A percentile compares a stretch with the other conserved stretches of the same genome.
Evolutionary conservation across 2,329 filamentous ascomycete genomes (phyloP).

Genomic region (Tolypocladium tundrense): DNA sequence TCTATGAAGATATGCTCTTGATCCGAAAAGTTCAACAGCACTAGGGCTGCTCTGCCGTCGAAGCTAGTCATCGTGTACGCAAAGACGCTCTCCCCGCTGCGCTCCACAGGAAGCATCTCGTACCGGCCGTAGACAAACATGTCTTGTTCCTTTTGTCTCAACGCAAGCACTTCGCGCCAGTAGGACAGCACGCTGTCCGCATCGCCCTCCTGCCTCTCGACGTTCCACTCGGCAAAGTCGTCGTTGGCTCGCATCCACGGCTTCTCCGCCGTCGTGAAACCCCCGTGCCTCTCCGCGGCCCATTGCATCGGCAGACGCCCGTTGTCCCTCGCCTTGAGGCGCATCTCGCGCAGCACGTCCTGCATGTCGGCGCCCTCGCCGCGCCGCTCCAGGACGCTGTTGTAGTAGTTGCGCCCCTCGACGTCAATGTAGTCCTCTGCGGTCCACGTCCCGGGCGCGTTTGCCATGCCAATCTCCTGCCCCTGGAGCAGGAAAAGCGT

Average conservation of each 20-base stretch:
- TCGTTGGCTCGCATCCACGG: constrained; percentile 19
- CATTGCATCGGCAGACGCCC: constrained; percentile 32
- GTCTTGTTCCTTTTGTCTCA: constrained; percentile 8
- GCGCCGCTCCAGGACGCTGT: constrained; percentile 9
- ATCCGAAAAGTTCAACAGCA: constrained; percentile 9
- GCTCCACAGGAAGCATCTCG: not conserved
- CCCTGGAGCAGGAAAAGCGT: constrained; percentile 40
- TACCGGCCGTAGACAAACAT: constrained; percentile 13
- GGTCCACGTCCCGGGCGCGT: constrained; percentile 29
- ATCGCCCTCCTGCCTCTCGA: constrained; percentile 6
- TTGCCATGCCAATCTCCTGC: constrained; percentile 42
- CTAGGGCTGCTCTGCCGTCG: constrained; percentile 6
- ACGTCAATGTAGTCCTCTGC: constrained; percentile 33
- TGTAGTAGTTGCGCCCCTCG: constrained; percentile 31
- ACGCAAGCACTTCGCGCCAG: constrained; percentile 8
- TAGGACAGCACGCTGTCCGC: constrained; percentile 7
- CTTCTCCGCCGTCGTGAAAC: constrained; percentile 18
- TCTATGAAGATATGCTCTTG: not conserved
- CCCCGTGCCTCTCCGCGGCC: constrained; percentile 36
- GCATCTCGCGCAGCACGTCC: constrained; percentile 29
- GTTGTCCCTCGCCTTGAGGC: constrained; percentile 20
- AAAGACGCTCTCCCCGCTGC: constrained; percentile 9
- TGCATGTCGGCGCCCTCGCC: constrained; percentile 12
- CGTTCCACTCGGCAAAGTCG: constrained; percentile 11
- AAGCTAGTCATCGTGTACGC: constrained; percentile 11